Conservation (phyloP, 495 filamentous ascomycete species). For the Daldinia grandis region DNA sequence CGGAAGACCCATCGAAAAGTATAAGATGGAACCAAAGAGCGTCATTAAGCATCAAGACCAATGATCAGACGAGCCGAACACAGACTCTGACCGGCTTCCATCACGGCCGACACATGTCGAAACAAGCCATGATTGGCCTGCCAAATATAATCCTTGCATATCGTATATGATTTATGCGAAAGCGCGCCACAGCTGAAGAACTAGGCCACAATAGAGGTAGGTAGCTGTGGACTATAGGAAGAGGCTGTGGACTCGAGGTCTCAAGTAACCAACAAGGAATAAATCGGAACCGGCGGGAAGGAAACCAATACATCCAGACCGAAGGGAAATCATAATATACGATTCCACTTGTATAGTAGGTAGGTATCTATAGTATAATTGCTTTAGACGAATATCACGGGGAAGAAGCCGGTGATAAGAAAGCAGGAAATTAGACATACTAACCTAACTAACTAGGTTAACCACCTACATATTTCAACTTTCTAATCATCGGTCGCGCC, state of each 20-base stretch:
- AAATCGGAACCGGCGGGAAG: conserved; percentile 24
- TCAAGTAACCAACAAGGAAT: conserved; percentile 24
- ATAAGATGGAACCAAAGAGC: conserved; percentile 36
- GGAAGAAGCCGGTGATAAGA: conserved; percentile 24
- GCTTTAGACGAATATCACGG: conserved; percentile 10
- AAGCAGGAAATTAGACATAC: conserved; percentile 1
- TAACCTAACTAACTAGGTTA: too few species aligned
- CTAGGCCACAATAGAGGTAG: conserved; percentile 38
- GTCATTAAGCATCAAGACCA: conserved; percentile 39
- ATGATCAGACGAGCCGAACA: conserved; percentile 36
- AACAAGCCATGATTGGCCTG: conserved; percentile 43
- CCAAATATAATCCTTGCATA: conserved; percentile 34
- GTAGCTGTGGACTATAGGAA: conserved; percentile 28
- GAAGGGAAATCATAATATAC: conserved; percentile 13
- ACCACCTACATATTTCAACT: conserved; percentile 3
- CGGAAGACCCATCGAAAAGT: conserved; percentile 34
- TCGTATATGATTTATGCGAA: conserved; percentile 34
- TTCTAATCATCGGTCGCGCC: conserved; percentile 1
- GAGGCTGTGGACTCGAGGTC: conserved; percentile 38
- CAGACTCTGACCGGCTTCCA: conserved; percentile 32
- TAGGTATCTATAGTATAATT: too few species aligned
- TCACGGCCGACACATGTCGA: conserved; percentile 31
- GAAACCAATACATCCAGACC: conserved; percentile 12
- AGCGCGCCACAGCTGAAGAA: conserved; percentile 57
- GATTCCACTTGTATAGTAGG: conserved; percentile 11